phyloP scores from a whole-genome alignment of 1,284 basidiomycete species.

The Laetiporus sulphureus region DNA sequence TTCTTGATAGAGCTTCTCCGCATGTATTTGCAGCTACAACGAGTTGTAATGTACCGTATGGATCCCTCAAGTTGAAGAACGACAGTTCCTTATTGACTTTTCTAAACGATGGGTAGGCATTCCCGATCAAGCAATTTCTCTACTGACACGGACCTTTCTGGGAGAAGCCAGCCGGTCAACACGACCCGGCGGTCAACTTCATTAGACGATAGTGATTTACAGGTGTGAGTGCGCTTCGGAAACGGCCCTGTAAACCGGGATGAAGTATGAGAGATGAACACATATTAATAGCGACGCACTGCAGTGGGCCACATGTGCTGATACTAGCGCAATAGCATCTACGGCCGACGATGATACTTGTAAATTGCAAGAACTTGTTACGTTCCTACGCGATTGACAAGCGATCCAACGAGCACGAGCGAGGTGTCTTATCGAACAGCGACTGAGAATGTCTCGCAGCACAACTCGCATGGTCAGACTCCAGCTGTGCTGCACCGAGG shows the following conservation, averaged over 20 bases:
- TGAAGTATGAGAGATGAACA: too few relatives aligned
- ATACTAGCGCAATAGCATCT: too few relatives aligned
- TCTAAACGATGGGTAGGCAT: conserved; percentile 37
- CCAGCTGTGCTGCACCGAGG: too few relatives aligned
- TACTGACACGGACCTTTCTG: conserved; percentile 53
- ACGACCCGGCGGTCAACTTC: conserved; percentile 37
- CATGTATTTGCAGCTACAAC: conserved; percentile 40
- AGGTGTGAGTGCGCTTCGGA: conserved; percentile 7
- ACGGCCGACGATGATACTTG: too few relatives aligned
- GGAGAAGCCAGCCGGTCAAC: conserved; percentile 74
- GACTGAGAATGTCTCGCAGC: too few relatives aligned
- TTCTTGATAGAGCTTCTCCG: conserved; percentile 31
- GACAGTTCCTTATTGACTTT: conserved; percentile 63
- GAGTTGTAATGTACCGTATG: conserved; percentile 73
- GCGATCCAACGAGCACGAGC: too few relatives aligned
- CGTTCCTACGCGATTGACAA: too few relatives aligned
- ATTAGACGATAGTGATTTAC: background rate
- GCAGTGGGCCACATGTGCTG: too few relatives aligned
- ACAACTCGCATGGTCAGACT: too few relatives aligned
- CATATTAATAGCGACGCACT: too few relatives aligned
- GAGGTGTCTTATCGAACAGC: too few relatives aligned
- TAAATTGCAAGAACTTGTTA: too few relatives aligned
- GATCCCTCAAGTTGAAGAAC: conserved; percentile 78
- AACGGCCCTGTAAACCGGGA: conserved; percentile 5
- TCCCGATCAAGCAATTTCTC: conserved; percentile 4